Percentiles rank a stretch among this genome's conserved stretches.
Evolutionary conservation across 2,329 filamentous ascomycete species (phyloP).

Genomic region (Sarocladium strictum): DNA sequence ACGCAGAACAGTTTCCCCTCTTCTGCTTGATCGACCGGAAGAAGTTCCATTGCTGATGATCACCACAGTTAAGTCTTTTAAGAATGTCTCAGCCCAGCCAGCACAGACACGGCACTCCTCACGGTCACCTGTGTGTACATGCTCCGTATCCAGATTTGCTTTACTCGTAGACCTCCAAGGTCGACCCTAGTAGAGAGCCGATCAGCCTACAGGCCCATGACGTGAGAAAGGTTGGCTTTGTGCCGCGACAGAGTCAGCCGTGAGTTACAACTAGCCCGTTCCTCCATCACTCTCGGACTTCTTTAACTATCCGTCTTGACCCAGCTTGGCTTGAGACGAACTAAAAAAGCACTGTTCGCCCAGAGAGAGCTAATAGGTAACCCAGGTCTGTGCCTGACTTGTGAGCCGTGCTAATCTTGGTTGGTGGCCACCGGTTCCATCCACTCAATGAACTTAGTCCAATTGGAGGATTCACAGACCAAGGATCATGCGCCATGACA

Average conservation of each 20-base stretch:
- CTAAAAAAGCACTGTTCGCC: neutral
- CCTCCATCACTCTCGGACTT: neutral
- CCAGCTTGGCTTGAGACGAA: neutral
- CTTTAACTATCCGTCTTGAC: neutral
- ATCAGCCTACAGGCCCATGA: neutral
- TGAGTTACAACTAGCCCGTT: neutral
- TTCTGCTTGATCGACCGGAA: constrained; percentile 2
- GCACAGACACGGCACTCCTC: neutral
- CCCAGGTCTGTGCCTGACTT: neutral
- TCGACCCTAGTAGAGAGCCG: neutral
- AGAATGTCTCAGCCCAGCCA: neutral
- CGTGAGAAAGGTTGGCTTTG: neutral
- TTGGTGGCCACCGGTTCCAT: too few species aligned
- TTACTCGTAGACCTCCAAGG: neutral
- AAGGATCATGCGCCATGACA: too few species aligned
- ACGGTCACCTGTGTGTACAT: too few species aligned
- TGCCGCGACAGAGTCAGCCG: neutral
- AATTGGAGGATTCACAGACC: too few species aligned
- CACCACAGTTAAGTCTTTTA: neutral
- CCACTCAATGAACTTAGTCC: too few species aligned
- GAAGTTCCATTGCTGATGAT: constrained; percentile 1
- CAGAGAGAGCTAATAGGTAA: neutral
- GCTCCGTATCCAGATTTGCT: too few species aligned
- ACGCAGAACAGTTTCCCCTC: neutral
- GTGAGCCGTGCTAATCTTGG: neutral